Evolutionary conservation across 495 filamentous ascomycete genomes (phyloP).

Genomic region (Tuber borchii): DNA sequence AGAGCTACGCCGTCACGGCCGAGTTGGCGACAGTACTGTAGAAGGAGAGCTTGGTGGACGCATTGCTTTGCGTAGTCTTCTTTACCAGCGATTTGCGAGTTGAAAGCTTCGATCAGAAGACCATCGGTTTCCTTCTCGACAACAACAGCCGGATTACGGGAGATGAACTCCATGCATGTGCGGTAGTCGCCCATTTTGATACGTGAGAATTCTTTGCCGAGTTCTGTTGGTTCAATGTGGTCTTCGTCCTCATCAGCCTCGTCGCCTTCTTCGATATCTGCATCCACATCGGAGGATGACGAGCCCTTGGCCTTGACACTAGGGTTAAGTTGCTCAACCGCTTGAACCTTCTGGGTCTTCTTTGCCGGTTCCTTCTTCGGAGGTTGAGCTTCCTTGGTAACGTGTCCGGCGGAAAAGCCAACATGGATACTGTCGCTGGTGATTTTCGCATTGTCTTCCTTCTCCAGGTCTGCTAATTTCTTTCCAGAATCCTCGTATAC

Average conservation of each 20-base stretch:
- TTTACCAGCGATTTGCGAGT: constrained; percentile 66
- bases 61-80: constrained; percentile 75
- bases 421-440: constrained; percentile 86
- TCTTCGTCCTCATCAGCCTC: constrained; percentile 61
- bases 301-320: constrained; percentile 36
- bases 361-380: constrained; percentile 43
- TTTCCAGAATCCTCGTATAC: constrained; percentile 66
- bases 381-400: constrained; percentile 54
- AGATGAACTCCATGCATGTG: constrained; percentile 66
- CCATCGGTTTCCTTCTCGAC: constrained; percentile 86
- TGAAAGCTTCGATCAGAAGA: constrained; percentile 83
- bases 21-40: constrained; percentile 89
- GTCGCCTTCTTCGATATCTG: constrained; percentile 53
- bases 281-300: constrained; percentile 54
- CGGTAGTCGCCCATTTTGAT: constrained; percentile 72
- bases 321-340: constrained; percentile 79
- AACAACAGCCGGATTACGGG: constrained; percentile 65
- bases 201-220: constrained; percentile 70
- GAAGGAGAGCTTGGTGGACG: constrained; percentile 84
- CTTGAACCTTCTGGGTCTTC: constrained; percentile 46
- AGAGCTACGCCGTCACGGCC: constrained; percentile 80
- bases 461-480: constrained; percentile 75
- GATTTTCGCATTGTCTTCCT: constrained; percentile 81
- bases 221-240: constrained; percentile 63
- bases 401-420: constrained; percentile 79